phyloP scores from a whole-genome alignment of 192 early-diverging fungal genomes.

The Phycomyces nitens region DNA sequence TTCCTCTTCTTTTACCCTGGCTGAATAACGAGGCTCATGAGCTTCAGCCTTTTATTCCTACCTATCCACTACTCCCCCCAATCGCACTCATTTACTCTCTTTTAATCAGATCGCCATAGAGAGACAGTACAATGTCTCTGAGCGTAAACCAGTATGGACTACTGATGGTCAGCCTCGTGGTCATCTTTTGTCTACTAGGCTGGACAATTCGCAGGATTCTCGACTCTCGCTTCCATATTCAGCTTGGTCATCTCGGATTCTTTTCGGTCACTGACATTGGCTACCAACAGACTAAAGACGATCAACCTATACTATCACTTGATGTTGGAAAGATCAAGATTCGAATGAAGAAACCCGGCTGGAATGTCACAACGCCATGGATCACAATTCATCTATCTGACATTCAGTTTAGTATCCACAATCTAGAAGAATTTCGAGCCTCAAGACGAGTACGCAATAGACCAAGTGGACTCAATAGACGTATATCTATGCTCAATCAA shows the following conservation, averaged over 20 bases:
- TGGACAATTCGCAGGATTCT: constrained; percentile 6
- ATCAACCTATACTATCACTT: constrained; percentile 7
- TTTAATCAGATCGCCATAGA: too few species aligned
- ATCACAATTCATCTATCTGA: constrained; percentile 35
- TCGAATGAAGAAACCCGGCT: constrained; percentile 15
- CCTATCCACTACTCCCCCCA: too few species aligned
- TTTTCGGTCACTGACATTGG: constrained; percentile 26
- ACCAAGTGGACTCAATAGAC: constrained; percentile 7
- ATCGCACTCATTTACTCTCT: too few species aligned
- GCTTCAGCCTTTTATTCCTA: too few species aligned
- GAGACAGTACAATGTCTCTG: neutral
- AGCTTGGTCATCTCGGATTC: constrained; percentile 30
- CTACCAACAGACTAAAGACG: constrained; percentile 11
- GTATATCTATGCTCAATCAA: constrained; percentile 20
- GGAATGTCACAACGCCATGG: constrained; percentile 21
- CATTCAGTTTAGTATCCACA: constrained; percentile 12
- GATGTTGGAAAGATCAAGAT: constrained; percentile 31
- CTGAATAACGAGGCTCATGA: too few species aligned
- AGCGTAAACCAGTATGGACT: neutral
- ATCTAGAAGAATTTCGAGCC: constrained; percentile 1
- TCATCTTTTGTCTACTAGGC: neutral
- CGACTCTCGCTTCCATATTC: constrained; percentile 24
- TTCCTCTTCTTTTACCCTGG: neutral
- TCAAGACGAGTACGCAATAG: neutral
- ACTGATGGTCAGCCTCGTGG: neutral